Percentiles rank a stretch among this genome's conserved stretches.
Conservation (phyloP, 345 rosid genomes). For the Noccaea bulbosa region DNA sequence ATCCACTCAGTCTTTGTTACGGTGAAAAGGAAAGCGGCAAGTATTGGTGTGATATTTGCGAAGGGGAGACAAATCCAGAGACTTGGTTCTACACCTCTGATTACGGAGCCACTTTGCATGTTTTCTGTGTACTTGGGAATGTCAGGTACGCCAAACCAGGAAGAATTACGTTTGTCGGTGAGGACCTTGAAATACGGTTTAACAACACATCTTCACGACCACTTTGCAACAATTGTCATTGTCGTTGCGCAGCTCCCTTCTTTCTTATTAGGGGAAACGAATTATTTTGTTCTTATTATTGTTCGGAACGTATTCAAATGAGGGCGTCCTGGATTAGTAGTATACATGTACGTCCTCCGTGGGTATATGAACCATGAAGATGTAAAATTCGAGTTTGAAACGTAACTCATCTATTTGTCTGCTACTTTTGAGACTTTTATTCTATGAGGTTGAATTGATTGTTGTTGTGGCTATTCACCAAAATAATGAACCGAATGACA, state of each 20-base stretch:
- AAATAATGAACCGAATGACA: too few species aligned
- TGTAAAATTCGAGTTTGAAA: too few species aligned
- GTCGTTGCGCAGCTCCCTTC: neutral
- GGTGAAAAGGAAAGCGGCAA: neutral
- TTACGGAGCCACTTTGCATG: slow-evolving; percentile 2
- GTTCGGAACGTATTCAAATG: too few species aligned
- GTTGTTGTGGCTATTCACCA: too few species aligned
- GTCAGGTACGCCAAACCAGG: neutral
- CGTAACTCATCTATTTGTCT: too few species aligned
- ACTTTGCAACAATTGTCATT: neutral
- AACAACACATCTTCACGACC: neutral
- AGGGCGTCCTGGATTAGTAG: too few species aligned
- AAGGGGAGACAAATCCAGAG: neutral
- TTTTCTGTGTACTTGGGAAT: slow-evolving; percentile 16
- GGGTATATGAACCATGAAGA: too few species aligned
- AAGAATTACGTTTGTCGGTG: too few species aligned
- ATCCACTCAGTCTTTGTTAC: slow-evolving; percentile 7
- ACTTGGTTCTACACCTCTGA: slow-evolving; percentile 20
- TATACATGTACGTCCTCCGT: too few species aligned
- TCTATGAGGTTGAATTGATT: too few species aligned
- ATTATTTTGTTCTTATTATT: neutral
- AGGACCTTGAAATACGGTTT: too few species aligned
- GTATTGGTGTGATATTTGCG: slow-evolving; percentile 5
- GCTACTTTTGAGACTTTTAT: too few species aligned
- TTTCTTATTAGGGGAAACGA: neutral